Evolutionary conservation across 2,329 filamentous ascomycete species (phyloP).

Genomic region (Cadophora sp.): DNA sequence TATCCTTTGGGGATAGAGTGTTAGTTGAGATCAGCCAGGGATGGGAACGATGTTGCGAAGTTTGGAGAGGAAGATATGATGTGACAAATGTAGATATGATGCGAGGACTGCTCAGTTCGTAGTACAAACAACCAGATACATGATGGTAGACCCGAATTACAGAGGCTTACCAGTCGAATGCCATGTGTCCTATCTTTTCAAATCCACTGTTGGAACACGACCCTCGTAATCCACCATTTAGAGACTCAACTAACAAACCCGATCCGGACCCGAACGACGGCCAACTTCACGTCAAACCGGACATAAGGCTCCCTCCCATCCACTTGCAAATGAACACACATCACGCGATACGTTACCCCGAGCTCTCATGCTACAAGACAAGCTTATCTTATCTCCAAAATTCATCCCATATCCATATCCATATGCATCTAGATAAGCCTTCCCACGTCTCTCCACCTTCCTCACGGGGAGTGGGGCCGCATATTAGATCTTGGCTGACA

Average conservation of each 20-base stretch:
- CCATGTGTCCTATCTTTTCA: not conserved
- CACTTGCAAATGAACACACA: not conserved
- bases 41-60: not conserved
- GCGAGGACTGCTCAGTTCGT: not conserved
- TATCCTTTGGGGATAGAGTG: constrained; percentile 37
- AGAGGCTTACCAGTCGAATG: too few relatives aligned
- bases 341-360: not conserved
- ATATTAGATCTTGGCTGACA: not conserved
- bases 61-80: not conserved
- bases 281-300: not conserved
- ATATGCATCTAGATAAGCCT: not conserved
- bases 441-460: not conserved
- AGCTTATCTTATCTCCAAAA: constrained; percentile 3
- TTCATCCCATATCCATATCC: too few relatives aligned
- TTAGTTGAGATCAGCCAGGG: not conserved
- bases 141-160: not conserved
- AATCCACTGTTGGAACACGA: too few relatives aligned
- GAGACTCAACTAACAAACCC: not conserved
- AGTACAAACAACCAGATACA: not conserved
- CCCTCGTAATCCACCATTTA: not conserved
- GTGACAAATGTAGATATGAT: not conserved
- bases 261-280: not conserved
- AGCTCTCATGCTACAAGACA: not conserved
- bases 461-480: not conserved
- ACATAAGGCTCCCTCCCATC: not conserved